Percentiles rank a stretch among this genome's conserved stretches.
Evolutionary conservation across 2,329 filamentous ascomycete genomes (phyloP).

Genomic region (Cytospora schulzeri): DNA sequence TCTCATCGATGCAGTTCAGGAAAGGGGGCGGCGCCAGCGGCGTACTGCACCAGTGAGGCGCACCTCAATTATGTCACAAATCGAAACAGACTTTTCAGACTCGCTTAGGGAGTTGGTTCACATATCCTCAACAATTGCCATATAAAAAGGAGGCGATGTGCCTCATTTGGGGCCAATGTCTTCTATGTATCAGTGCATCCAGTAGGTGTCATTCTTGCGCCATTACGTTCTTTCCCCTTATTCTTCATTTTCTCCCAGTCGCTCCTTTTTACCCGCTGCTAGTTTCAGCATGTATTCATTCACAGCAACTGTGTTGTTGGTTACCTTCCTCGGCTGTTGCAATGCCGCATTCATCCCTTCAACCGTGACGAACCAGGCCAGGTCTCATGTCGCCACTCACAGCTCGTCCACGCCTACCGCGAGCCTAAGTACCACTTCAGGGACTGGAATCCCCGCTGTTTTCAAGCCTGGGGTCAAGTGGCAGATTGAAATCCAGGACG

Average conservation of each 20-base stretch:
- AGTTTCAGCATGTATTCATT: slow-evolving; percentile 26
- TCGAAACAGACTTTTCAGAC: not conserved
- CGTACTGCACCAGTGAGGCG: slow-evolving; percentile 13
- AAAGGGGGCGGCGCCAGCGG: slow-evolving; percentile 4
- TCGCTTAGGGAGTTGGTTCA: not conserved
- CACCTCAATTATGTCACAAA: not conserved
- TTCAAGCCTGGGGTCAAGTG: slow-evolving; percentile 24
- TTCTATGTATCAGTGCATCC: not conserved
- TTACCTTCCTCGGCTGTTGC: slow-evolving; percentile 14
- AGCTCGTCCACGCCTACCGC: not conserved
- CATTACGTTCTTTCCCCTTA: not conserved
- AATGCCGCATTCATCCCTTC: slow-evolving; percentile 8
- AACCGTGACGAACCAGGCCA: not conserved
- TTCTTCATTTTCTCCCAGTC: not conserved
- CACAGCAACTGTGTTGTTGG: slow-evolving; percentile 22
- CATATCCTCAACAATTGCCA: not conserved
- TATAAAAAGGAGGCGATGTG: not conserved
- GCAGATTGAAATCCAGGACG: slow-evolving; percentile 25
- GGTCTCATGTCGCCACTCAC: not conserved
- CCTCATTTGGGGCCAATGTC: not conserved
- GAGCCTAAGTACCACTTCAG: slow-evolving; percentile 2
- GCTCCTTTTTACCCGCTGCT: slow-evolving; percentile 7
- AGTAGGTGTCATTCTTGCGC: not conserved
- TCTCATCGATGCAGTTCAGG: slow-evolving; percentile 12
- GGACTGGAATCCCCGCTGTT: not conserved